Base-by-base conservation (phyloP, 352 stramenopile genomes). In the Globisporangium emineosum region DNA sequence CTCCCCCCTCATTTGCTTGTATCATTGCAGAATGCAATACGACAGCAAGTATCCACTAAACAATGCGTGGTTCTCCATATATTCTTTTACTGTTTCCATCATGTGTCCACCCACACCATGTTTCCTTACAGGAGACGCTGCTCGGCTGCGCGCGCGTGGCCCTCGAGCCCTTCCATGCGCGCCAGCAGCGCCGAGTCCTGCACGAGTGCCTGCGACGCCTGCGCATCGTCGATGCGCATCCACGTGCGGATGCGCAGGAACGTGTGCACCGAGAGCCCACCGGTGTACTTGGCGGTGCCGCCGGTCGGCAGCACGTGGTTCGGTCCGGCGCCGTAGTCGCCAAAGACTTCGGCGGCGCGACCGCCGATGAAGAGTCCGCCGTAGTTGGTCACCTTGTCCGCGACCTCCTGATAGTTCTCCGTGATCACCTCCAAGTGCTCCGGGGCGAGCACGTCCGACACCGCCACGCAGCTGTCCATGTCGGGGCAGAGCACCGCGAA, bases 251-350 rank as follows among this genome's bases (percentile, higher is more conserved):
- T 98, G 50, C 97, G 85, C 58, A 99, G 82, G 81, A 99, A 99
- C 62, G 97, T 99, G 76, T 99, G 98, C 13, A 99, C 97, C 10
- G 83, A 98, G 45, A 99, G 83, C 47, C 97, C 97, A 42, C 97
- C 97, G 7, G 97, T 99, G 85, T 99, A 99, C 66, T 96, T 90
- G 50, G 93, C 96, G 6, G 97, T 99, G 61, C 97, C 97, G 50
- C 94, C 95, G 0, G 97, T 99, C 13, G 97, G 97, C 10, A 99
- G 83, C 32, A 98, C 98, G 73, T 99, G 97, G 79, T 99, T 99
- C 10, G 97, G 97, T n/a, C 97, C 97, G 19, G 96, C 97, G 37
- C 96, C 97, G 70, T 99, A 99, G 81, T 99, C 97, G 59, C 97
- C 97, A 61, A 99, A 92, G 1, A 94, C 86, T 57, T 99, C 97